Percentiles rank a stretch among this genome's conserved stretches.
Evolutionary conservation across 1,284 basidiomycete genomes (phyloP).

Genomic region (Microbotryum silenes-acaulis): DNA sequence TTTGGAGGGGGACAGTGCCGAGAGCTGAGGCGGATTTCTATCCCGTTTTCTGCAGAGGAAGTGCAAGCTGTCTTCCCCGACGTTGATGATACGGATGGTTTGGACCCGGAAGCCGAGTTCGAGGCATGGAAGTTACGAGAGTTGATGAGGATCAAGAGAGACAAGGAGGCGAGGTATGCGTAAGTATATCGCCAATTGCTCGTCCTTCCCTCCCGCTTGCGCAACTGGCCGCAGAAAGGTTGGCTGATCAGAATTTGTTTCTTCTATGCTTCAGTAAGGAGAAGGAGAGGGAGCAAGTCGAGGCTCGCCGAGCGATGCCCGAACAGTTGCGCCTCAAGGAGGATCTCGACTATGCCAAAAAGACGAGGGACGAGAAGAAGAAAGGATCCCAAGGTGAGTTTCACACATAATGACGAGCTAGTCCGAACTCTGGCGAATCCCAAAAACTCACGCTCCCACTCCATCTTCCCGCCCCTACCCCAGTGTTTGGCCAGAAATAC

Average conservation of each 20-base stretch:
- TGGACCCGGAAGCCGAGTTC: constrained; percentile 86
- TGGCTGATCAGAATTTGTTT: neutral
- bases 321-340: constrained; percentile 85
- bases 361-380: constrained; percentile 64
- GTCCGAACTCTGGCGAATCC: too few species aligned
- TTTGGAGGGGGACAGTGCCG: neutral
- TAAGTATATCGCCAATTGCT: constrained; percentile 5
- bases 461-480: neutral
- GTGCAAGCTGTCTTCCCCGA: constrained; percentile 73
- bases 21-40: neutral
- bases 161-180: constrained; percentile 62
- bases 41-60: constrained; percentile 55
- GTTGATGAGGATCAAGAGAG: constrained; percentile 77
- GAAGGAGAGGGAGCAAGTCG: constrained; percentile 78
- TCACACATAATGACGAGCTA: too few species aligned
- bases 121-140: constrained; percentile 93
- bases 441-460: neutral
- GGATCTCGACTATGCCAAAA: constrained; percentile 75
- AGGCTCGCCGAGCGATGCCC: constrained; percentile 78
- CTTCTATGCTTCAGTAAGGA: neutral
- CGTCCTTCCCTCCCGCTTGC: too few species aligned
- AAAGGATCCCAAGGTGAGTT: constrained; percentile 60
- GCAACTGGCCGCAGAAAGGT: too few species aligned
- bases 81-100: constrained; percentile 88
- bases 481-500: constrained; percentile 90